phyloP scores from a whole-genome alignment of 1,284 basidiomycete genomes.

The Moniliophthora roreri region DNA sequence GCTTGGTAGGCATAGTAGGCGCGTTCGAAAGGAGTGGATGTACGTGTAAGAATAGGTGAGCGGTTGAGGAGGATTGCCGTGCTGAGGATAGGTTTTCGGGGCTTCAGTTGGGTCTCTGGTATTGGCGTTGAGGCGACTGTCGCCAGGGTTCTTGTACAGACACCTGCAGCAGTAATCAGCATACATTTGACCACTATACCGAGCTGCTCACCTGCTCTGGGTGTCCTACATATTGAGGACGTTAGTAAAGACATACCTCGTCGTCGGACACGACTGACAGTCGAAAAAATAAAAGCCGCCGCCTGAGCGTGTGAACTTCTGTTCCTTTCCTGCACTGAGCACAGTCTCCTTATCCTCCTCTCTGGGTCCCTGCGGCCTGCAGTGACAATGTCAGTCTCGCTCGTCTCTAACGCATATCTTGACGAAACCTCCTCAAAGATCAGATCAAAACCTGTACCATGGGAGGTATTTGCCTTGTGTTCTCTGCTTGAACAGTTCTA shows the following conservation, averaged over 20 bases:
- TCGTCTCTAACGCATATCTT: conserved; percentile 86
- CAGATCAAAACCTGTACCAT: conserved; percentile 88
- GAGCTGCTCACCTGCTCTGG: too few relatives aligned
- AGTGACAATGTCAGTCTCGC: conserved; percentile 69
- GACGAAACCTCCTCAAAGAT: conserved; percentile 89
- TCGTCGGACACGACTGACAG: too few relatives aligned
- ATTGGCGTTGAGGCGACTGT: conserved; percentile 9
- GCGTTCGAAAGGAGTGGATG: conserved; percentile 76
- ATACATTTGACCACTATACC: too few relatives aligned
- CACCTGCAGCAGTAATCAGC: neutral
- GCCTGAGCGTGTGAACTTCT: neutral
- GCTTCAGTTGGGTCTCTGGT: conserved; percentile 8
- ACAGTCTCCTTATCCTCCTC: neutral
- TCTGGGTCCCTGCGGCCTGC: neutral
- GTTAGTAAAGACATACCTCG: too few relatives aligned
- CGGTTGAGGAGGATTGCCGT: conserved; percentile 81
- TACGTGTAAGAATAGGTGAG: conserved; percentile 78
- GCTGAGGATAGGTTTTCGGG: conserved; percentile 33
- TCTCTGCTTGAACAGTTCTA: conserved; percentile 2
- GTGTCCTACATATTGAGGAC: too few relatives aligned
- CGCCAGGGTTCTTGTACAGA: conserved; percentile 13
- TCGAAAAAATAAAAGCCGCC: too few relatives aligned
- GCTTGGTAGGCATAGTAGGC: conserved; percentile 89
- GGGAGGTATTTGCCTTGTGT: conserved; percentile 71
- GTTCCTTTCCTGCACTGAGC: neutral